Evolutionary conservation across 2,329 filamentous ascomycete genomes (phyloP).

Genomic region (Neofusicoccum sp.): DNA sequence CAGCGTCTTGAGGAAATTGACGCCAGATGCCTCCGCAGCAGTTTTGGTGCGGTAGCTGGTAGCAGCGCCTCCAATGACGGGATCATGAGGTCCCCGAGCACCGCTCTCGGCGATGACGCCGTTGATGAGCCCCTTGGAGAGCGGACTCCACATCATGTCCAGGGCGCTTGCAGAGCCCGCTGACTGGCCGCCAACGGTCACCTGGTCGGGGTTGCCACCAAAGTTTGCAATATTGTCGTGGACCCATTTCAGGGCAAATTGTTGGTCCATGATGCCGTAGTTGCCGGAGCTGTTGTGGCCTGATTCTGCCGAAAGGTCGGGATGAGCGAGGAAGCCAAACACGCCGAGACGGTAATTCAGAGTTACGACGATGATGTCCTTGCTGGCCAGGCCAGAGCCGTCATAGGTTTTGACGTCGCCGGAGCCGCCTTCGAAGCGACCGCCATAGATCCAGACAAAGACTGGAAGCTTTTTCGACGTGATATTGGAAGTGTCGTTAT

Average conservation of each 20-base stretch:
- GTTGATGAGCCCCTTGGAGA: slow-evolving; percentile 46
- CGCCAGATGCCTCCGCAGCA: neutral
- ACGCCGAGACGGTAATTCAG: slow-evolving; percentile 40
- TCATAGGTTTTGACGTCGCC: slow-evolving; percentile 25
- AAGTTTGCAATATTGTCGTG: slow-evolving; percentile 45
- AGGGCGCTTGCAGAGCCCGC: slow-evolving; percentile 44
- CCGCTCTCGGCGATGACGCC: slow-evolving; percentile 11
- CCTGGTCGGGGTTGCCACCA: slow-evolving; percentile 45
- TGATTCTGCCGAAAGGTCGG: neutral
- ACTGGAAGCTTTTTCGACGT: slow-evolving; percentile 31
- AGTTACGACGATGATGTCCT: slow-evolving; percentile 27
- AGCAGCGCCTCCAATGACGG: neutral
- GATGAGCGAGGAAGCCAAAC: slow-evolving; percentile 37
- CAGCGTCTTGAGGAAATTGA: neutral
- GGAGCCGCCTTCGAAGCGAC: neutral
- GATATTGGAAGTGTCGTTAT: neutral
- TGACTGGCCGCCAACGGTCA: slow-evolving; percentile 44
- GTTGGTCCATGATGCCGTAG: slow-evolving; percentile 40
- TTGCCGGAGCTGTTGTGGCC: slow-evolving; percentile 26
- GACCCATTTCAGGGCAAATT: slow-evolving; percentile 40
- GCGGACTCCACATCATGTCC: slow-evolving; percentile 38
- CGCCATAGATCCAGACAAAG: slow-evolving; percentile 51
- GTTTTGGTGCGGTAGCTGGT: slow-evolving; percentile 1
- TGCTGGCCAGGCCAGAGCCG: slow-evolving; percentile 19
- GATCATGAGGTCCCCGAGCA: slow-evolving; percentile 20